These are phyloP conservation scores for Alopecurus myosuroides DNA, from an alignment of 176 grass and related monocot genomes.

Conservation along the genomic window DNA sequence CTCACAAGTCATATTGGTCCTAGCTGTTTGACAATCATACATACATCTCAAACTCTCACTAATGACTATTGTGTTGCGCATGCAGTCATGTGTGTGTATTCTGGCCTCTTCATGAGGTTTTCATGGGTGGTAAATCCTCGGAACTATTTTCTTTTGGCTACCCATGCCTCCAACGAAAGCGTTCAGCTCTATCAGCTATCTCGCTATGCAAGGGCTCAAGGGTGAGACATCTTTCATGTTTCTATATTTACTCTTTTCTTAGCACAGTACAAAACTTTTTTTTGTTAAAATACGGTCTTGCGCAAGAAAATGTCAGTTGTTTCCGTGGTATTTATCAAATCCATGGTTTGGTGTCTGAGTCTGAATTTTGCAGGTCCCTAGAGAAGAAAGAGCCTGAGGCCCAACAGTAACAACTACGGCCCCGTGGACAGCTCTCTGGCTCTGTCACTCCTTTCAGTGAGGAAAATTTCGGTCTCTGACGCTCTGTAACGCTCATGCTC, in stretches of 20 bases:
- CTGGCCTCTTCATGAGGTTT: not conserved
- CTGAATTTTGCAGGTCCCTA: slow-evolving; percentile 48
- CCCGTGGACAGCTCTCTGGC: not conserved
- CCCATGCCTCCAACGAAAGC: slow-evolving; percentile 59
- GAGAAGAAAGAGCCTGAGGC: slow-evolving; percentile 56
- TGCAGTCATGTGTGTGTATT: slow-evolving; percentile 72
- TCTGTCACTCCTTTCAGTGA: not conserved
- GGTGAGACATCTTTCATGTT: slow-evolving; percentile 35
- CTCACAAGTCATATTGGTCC: not conserved
- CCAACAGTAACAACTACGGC: slow-evolving; percentile 35
- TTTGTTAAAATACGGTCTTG: not conserved
- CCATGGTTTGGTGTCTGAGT: not conserved
- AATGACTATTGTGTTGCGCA: slow-evolving; percentile 27
- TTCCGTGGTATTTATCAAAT: not conserved
- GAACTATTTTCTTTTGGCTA: slow-evolving; percentile 83
- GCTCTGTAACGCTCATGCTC: not conserved
- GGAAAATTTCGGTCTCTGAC: not conserved
- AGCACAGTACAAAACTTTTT: not conserved
- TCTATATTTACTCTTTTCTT: not conserved
- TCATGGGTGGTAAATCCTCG: slow-evolving; percentile 65
- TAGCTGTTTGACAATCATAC: not conserved
- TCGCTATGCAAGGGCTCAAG: slow-evolving; percentile 61
- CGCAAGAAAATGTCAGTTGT: not conserved
- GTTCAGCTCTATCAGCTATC: slow-evolving; percentile 58
- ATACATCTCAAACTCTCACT: not conserved